Base-by-base conservation (phyloP, 129 eudicot species). In the Flaveria bidentis region DNA sequence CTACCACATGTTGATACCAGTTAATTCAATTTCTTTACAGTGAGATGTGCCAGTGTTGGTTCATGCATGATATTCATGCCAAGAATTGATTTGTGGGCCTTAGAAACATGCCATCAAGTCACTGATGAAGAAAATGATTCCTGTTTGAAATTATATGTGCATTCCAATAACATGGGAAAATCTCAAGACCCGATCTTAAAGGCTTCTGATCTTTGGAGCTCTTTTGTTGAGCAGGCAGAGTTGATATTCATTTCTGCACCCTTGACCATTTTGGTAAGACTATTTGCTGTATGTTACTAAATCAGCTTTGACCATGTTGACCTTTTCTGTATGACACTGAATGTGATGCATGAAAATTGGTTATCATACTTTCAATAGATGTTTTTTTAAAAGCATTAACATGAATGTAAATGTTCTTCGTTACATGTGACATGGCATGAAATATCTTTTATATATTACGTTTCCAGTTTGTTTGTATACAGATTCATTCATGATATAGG, bases 1-100 rank as follows among this genome's bases (percentile, higher is more conserved):
- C 23, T 62, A 28, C 33, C 26, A 16, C 51, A 49, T 16, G 46
- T 15, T 23, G 28, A 45, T 64, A 49, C 33, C 72, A 58, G 20
- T 61, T 12, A 50, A 25, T 73, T 25, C 11, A 23, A 56, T 28
- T 69, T 69, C 9, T 84, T 77, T 77, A 93, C 92, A 94, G 99
- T 87, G 87, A 80, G 84, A 78, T 91, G 96, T 71, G 82, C 91
- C 2, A 65, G 88, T 78, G 73, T 85, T 55, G 84, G 88, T 71
- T 80, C 83, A 8, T 86, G 96, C 87, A 85, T 85, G 81, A 42
- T 94, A 60, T 91, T 82, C 83, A 84, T 94, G 97, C 97, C 99
- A 58, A 89, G 88, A 77, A 84, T 94, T 69, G 99, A 94, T 81
- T 82, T 91, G 74, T 94, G 99, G 99, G 99, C 97, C 47, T 55